Conservation (phyloP, 1,284 basidiomycete genomes). For the Naganishia cerealis region DNA sequence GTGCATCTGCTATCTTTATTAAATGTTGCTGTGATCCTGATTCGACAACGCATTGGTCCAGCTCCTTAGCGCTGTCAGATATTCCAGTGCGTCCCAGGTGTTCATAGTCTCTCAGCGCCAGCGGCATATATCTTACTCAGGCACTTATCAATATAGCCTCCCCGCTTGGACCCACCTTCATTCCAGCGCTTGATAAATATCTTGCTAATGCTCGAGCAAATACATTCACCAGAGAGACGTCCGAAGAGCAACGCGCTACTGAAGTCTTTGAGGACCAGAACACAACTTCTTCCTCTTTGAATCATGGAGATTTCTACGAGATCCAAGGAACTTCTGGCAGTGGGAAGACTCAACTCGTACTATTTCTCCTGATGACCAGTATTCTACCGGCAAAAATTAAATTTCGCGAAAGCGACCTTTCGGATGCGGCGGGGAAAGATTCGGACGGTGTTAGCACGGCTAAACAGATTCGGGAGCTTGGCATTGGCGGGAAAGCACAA, state of each 20-base stretch:
- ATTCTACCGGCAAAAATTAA: conserved; percentile 20
- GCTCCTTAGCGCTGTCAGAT: conserved; percentile 29
- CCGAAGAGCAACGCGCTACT: conserved; percentile 28
- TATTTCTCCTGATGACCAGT: conserved; percentile 34
- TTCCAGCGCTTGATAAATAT: conserved; percentile 44
- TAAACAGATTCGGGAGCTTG: conserved; percentile 14
- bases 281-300: conserved; percentile 39
- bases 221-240: conserved; percentile 8
- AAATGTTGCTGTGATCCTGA: neutral
- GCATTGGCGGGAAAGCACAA: conserved; percentile 42
- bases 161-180: conserved; percentile 49
- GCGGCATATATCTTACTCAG: too few species aligned
- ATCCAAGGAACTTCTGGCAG: conserved; percentile 48
- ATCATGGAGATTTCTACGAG: conserved; percentile 52
- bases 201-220: conserved; percentile 38
- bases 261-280: neutral
- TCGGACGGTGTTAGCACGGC: neutral
- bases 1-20: neutral
- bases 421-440: neutral
- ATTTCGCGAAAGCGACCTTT: neutral
- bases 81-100: conserved; percentile 19
- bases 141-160: conserved; percentile 36
- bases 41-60: neutral
- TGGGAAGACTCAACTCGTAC: conserved; percentile 41
- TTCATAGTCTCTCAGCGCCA: neutral